Evolutionary conservation across 305 asterid species (phyloP).

Genomic region (Fraxinus dipetala): DNA sequence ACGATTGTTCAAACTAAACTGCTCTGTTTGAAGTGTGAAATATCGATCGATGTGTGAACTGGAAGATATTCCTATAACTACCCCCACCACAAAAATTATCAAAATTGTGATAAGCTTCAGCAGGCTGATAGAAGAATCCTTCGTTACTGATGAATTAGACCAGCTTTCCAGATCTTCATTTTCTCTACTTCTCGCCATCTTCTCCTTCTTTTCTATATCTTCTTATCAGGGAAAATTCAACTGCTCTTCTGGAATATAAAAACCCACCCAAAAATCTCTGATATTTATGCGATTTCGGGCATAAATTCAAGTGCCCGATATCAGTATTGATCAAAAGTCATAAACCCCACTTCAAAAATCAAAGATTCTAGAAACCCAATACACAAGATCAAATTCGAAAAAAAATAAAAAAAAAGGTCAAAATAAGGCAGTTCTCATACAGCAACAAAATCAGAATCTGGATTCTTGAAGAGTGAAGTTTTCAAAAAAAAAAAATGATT

Average conservation of each 20-base stretch:
- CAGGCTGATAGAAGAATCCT: conserved; percentile 62
- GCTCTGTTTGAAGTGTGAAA: conserved; percentile 46
- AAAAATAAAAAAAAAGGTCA: not conserved
- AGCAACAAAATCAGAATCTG: conserved; percentile 11
- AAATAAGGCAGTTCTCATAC: conserved; percentile 15
- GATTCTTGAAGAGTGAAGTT: not conserved
- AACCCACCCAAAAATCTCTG: not conserved
- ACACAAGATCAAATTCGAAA: not conserved
- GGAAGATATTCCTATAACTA: conserved; percentile 77
- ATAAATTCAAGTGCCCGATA: conserved; percentile 12
- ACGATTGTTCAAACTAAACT: conserved; percentile 34
- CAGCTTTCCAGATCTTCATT: conserved; percentile 53
- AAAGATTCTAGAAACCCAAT: conserved; percentile 6
- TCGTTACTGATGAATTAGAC: conserved; percentile 21
- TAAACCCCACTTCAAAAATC: conserved; percentile 13
- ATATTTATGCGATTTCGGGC: conserved; percentile 9
- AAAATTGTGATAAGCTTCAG: conserved; percentile 51
- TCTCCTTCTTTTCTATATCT: not conserved
- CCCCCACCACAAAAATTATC: conserved; percentile 75
- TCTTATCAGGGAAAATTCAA: not conserved
- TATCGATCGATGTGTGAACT: conserved; percentile 75
- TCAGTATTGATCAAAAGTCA: conserved; percentile 17
- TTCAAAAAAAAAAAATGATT: not conserved
- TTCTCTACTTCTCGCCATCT: conserved; percentile 57
- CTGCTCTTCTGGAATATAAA: not conserved